These are phyloP conservation scores for Exophiala aquamarina DNA, from an alignment of 2,329 filamentous ascomycete species.

Conservation along the genomic window DNA sequence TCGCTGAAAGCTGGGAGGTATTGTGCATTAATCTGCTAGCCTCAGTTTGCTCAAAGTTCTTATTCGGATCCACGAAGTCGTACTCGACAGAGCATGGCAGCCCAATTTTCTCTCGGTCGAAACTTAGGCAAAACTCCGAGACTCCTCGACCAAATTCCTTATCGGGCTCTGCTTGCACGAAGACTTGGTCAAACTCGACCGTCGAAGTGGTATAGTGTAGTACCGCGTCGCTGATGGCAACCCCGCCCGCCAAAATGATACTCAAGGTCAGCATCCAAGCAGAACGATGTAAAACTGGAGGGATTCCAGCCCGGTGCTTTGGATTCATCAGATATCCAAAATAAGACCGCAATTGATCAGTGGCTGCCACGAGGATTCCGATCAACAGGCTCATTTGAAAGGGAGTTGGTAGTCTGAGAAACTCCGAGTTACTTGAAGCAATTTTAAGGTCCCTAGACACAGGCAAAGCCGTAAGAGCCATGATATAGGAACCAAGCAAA, in stretches of 20 bases:
- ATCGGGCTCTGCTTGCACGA: constrained; percentile 1
- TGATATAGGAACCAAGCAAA: constrained; percentile 17
- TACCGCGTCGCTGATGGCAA: constrained; percentile 18
- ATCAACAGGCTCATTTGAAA: constrained; percentile 22
- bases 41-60: constrained; percentile 10
- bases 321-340: constrained; percentile 11
- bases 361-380: constrained; percentile 16
- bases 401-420: constrained; percentile 17
- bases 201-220: constrained; percentile 22
- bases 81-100: constrained; percentile 15
- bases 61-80: constrained; percentile 2
- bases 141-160: constrained; percentile 15
- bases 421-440: constrained; percentile 3
- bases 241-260: constrained; percentile 9
- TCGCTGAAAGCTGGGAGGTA: constrained; percentile 7
- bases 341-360: constrained; percentile 17
- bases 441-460: constrained; percentile 7
- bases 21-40: constrained; percentile 13
- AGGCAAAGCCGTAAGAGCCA: constrained; percentile 11
- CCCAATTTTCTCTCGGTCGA: constrained; percentile 13
- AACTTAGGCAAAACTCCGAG: constrained; percentile 18
- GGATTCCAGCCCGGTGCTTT: constrained; percentile 5
- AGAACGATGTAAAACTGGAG: constrained; percentile 11
- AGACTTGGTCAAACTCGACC: constrained; percentile 9
- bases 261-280: constrained; percentile 12